Percentiles rank a stretch among this genome's conserved stretches.
phyloP scores from a whole-genome alignment of 768 basidiomycete genomes.

The Lepiota venenata region DNA sequence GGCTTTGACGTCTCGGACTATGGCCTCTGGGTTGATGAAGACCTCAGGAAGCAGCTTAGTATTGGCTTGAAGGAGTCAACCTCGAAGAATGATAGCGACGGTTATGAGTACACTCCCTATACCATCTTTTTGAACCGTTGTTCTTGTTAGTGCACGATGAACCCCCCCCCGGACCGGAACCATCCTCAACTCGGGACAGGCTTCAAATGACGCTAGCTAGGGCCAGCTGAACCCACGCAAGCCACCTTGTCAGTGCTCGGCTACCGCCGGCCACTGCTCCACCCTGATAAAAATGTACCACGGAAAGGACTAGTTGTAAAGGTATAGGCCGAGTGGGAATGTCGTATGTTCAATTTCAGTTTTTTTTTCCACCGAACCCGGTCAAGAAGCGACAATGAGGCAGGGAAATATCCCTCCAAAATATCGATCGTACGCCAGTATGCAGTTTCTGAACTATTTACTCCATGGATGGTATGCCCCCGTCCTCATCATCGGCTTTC shows the following conservation, averaged over 20 bases:
- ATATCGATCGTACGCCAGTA: conserved; percentile 45
- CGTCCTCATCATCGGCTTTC: not conserved
- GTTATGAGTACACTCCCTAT: conserved; percentile 34
- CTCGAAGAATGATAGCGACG: not conserved
- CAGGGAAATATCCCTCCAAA: conserved; percentile 71
- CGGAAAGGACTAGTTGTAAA: conserved; percentile 33
- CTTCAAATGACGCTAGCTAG: conserved; percentile 50
- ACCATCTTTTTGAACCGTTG: conserved; percentile 41
- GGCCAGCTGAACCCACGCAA: conserved; percentile 50
- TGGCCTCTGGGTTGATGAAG: conserved; percentile 59
- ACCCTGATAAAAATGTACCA: conserved; percentile 21
- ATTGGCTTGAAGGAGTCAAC: conserved; percentile 18
- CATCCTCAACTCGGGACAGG: not conserved
- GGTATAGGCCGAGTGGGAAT: conserved; percentile 59
- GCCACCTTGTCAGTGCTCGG: conserved; percentile 51
- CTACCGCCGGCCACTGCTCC: conserved; percentile 55
- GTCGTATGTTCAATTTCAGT: conserved; percentile 18
- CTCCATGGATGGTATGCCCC: conserved; percentile 19
- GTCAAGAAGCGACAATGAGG: not conserved
- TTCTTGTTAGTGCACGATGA: conserved; percentile 22
- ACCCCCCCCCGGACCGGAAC: conserved; percentile 16
- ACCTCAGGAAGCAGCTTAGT: conserved; percentile 50
- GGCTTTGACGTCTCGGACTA: conserved; percentile 68
- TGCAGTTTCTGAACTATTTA: conserved; percentile 39
- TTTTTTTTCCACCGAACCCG: not conserved